These are phyloP conservation scores for Calonectria hawksworthii DNA, from an alignment of 2,329 filamentous ascomycete species.

Conservation along the genomic window DNA sequence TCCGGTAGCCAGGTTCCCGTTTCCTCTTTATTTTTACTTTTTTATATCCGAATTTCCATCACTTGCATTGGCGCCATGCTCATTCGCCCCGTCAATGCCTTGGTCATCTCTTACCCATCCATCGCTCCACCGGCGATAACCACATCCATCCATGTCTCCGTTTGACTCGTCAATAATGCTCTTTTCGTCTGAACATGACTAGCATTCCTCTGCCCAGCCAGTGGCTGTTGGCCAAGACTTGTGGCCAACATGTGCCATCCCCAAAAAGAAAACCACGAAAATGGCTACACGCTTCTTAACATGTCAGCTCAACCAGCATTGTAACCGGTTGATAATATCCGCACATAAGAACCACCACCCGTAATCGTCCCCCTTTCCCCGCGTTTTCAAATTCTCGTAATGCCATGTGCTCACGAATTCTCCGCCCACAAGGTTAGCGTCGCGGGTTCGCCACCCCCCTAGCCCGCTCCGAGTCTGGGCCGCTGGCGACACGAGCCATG, in stretches of 20 bases:
- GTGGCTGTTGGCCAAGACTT: not conserved
- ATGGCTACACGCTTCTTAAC: not conserved
- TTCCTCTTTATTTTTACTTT: too few species aligned
- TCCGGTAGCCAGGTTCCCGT: not conserved
- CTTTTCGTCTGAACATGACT: too few species aligned
- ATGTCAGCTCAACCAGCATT: not conserved
- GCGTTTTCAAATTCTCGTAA: not conserved
- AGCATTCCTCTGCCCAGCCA: not conserved
- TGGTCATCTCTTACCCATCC: not conserved
- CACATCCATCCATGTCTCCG: too few species aligned
- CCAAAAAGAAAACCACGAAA: not conserved
- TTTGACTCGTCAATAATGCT: not conserved
- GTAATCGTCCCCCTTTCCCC: not conserved
- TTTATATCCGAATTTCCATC: slow-evolving; percentile 5
- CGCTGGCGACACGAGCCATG: slow-evolving; percentile 12
- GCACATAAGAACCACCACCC: not conserved
- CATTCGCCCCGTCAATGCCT: not conserved
- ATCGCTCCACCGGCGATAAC: not conserved
- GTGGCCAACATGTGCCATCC: not conserved
- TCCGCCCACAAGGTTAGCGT: not conserved
- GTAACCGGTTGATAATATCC: not conserved
- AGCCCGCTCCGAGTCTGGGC: not conserved
- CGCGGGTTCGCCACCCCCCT: not conserved
- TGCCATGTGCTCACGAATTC: not conserved
- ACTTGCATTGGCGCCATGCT: not conserved